Evolutionary conservation across 257 asterid genomes (phyloP).

Genomic region (Solanum gracilifrons): DNA sequence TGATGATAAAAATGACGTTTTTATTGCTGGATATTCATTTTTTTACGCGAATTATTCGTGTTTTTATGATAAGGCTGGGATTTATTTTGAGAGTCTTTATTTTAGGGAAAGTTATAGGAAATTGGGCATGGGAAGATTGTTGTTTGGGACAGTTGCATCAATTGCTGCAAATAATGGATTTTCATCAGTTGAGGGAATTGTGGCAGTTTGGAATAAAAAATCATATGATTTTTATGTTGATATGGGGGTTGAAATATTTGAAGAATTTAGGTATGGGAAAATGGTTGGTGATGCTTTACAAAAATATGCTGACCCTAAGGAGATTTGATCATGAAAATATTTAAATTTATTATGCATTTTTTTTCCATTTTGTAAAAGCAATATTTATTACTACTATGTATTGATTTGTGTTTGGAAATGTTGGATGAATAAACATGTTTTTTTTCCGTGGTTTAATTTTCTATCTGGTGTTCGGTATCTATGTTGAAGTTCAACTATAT

Average conservation of each 20-base stretch:
- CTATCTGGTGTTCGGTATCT: too few species aligned
- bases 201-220: slow-evolving; percentile 8
- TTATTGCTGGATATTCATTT: not conserved
- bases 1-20: not conserved
- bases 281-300: slow-evolving; percentile 1
- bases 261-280: slow-evolving; percentile 10
- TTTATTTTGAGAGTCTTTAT: slow-evolving; percentile 5
- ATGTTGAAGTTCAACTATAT: too few species aligned
- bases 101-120: slow-evolving; percentile 4
- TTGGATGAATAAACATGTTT: not conserved
- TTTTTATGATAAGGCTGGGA: slow-evolving; percentile 1
- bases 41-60: slow-evolving; percentile 5
- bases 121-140: not conserved
- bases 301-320: slow-evolving; percentile 1
- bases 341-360: not conserved
- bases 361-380: not conserved
- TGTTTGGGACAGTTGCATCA: slow-evolving; percentile 4
- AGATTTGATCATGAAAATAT: not conserved
- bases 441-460: too few species aligned
- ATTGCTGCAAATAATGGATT: slow-evolving; percentile 6
- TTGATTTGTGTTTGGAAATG: not conserved
- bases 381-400: not conserved
- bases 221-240: slow-evolving; percentile 4
- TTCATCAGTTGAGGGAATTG: slow-evolving; percentile 5
- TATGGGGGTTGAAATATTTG: slow-evolving; percentile 6